phyloP scores from a whole-genome alignment of 2,329 filamentous ascomycete genomes.

The Colletotrichum endophyticum region DNA sequence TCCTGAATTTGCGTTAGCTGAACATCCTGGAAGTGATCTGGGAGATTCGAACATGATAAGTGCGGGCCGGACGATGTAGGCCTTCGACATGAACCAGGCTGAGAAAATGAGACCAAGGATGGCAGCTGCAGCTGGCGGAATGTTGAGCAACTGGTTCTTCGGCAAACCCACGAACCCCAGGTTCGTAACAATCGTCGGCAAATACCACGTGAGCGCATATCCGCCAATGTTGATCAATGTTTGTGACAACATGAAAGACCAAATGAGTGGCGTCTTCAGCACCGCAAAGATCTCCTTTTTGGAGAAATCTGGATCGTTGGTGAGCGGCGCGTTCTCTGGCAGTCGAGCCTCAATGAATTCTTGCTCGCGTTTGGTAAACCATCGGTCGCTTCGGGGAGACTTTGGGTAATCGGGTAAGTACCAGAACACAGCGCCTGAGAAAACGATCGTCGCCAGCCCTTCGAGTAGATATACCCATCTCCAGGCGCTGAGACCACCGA shows the following conservation, averaged over 20 bases:
- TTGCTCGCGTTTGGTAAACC: slow-evolving; percentile 42
- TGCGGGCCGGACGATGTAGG: slow-evolving; percentile 42
- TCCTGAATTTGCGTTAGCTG: slow-evolving; percentile 5
- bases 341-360: slow-evolving; percentile 42
- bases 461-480: slow-evolving; percentile 47
- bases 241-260: slow-evolving; percentile 27
- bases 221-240: slow-evolving; percentile 44
- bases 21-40: rapidly evolving
- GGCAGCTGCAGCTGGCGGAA: slow-evolving; percentile 47
- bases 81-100: slow-evolving; percentile 39
- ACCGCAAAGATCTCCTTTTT: slow-evolving; percentile 37
- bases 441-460: slow-evolving; percentile 42
- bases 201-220: slow-evolving; percentile 45
- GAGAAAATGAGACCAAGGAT: slow-evolving; percentile 43
- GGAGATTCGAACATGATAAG: slow-evolving; percentile 35
- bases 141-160: slow-evolving; percentile 48
- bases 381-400: slow-evolving; percentile 36
- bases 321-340: slow-evolving; percentile 41
- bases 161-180: slow-evolving; percentile 46
- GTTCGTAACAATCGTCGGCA: slow-evolving; percentile 45
- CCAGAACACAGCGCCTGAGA: slow-evolving; percentile 19
- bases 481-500: slow-evolving; percentile 29
- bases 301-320: slow-evolving; percentile 38
- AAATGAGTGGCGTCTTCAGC: slow-evolving; percentile 27
- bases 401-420: slow-evolving; percentile 50